phyloP scores from a whole-genome alignment of 257 asterid species.

The Solanum clarkiae region DNA sequence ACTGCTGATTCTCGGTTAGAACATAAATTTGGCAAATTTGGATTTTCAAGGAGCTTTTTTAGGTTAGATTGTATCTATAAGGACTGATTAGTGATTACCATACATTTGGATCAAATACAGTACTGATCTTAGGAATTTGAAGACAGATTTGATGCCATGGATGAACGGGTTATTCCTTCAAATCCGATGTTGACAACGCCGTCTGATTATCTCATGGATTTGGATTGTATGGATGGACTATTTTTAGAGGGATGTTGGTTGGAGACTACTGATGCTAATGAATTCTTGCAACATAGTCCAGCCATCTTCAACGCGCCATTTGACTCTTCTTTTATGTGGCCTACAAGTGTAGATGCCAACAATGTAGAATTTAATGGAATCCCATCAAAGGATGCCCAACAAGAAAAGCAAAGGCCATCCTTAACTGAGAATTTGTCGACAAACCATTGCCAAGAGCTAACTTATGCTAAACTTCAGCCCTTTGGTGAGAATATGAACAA shows the following conservation, averaged over 20 bases:
- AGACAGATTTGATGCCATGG: slow-evolving; percentile 31
- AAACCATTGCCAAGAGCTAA: slow-evolving; percentile 26
- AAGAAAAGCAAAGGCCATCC: slow-evolving; percentile 41
- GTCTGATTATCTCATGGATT: slow-evolving; percentile 56
- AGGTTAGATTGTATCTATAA: background rate
- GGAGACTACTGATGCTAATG: slow-evolving; percentile 54
- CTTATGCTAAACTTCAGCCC: slow-evolving; percentile 10
- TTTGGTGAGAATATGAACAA: slow-evolving; percentile 14
- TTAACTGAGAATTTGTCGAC: slow-evolving; percentile 37
- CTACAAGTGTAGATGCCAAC: slow-evolving; percentile 21
- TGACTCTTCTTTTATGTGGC: slow-evolving; percentile 56
- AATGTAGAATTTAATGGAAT: slow-evolving; percentile 12
- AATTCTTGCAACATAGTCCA: slow-evolving; percentile 33
- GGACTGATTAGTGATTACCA: background rate
- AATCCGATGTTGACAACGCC: slow-evolving; percentile 18
- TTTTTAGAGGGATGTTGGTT: slow-evolving; percentile 78
- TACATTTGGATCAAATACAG: slow-evolving; percentile 2
- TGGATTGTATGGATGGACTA: slow-evolving; percentile 75
- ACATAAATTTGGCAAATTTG: slow-evolving; percentile 13
- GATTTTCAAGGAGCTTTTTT: background rate
- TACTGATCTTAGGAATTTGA: slow-evolving; percentile 1
- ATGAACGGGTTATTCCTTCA: slow-evolving; percentile 39
- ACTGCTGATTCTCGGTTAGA: background rate
- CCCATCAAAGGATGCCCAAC: slow-evolving; percentile 16
- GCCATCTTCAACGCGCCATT: slow-evolving; percentile 40